Evolutionary conservation across 2,329 filamentous ascomycete genomes (phyloP).

Genomic region (Penicillium sp.): DNA sequence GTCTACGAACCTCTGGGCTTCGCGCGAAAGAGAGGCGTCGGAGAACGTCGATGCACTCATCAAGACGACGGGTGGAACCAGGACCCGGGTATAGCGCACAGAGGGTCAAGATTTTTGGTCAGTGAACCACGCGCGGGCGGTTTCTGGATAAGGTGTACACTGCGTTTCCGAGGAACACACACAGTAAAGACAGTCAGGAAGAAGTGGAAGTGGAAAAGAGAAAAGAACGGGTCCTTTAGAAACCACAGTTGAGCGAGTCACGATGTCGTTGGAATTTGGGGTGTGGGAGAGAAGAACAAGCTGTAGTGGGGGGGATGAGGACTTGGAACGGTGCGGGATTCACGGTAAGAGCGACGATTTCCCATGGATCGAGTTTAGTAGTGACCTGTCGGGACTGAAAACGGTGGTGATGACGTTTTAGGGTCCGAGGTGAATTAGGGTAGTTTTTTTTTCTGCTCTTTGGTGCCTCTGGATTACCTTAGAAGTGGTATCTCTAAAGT

Average conservation of each 20-base stretch:
- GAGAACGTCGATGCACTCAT: conserved; percentile 45
- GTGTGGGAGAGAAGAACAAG: conserved; percentile 9
- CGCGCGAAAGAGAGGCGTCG: conserved; percentile 44
- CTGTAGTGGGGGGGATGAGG: conserved; percentile 21
- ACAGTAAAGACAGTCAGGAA: conserved; percentile 4
- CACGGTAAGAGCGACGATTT: conserved; percentile 14
- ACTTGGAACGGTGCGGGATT: conserved; percentile 16
- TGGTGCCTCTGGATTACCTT: neutral
- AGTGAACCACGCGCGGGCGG: conserved; percentile 1
- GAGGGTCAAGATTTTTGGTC: neutral
- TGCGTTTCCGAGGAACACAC: conserved; percentile 9
- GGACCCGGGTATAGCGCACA: conserved; percentile 18
- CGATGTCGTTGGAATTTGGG: conserved; percentile 18
- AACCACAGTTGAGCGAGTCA: conserved; percentile 18
- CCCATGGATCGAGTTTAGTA: conserved; percentile 19
- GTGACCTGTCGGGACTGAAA: neutral
- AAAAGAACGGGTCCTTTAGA: conserved; percentile 25
- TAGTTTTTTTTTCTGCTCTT: neutral
- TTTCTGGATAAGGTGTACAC: neutral
- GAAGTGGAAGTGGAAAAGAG: conserved; percentile 5
- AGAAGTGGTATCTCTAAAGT: neutral
- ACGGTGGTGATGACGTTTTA: neutral
- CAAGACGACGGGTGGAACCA: conserved; percentile 34
- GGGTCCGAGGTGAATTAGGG: neutral
- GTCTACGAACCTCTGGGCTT: conserved; percentile 42